Conservation (phyloP, 2,329 filamentous ascomycete genomes). For the Ophiostoma fasciatum region DNA sequence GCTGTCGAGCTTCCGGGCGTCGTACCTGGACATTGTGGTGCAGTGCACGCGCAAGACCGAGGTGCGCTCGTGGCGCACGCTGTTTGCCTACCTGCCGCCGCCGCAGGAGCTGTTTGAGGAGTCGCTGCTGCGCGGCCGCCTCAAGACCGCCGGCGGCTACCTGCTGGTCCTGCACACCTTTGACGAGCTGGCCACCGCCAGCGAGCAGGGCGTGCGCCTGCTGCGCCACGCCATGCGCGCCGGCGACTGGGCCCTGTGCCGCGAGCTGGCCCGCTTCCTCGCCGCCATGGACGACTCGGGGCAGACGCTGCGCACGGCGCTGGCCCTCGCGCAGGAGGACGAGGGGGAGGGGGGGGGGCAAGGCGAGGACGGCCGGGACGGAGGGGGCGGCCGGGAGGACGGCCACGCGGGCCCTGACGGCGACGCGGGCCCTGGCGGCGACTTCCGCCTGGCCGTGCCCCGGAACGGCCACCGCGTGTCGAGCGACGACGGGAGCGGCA, state of each 20-base stretch:
- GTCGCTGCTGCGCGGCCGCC: conserved; percentile 64
- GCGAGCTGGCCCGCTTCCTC: conserved; percentile 86
- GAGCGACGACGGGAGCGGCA: no score
- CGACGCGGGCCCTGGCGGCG: conserved; percentile 9
- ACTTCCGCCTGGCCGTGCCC: conserved; percentile 17
- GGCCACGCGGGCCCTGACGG: neutral
- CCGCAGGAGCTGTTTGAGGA: conserved; percentile 89
- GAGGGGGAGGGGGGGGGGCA: no score
- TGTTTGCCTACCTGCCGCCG: conserved; percentile 83
- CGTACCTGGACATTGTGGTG: conserved; percentile 91
- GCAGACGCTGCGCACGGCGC: conserved; percentile 57
- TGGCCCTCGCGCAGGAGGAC: conserved; percentile 43
- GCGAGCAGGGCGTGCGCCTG: conserved; percentile 66
- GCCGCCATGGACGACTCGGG: conserved; percentile 84
- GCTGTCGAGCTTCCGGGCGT: conserved; percentile 57
- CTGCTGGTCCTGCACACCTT: conserved; percentile 85
- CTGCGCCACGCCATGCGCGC: conserved; percentile 68
- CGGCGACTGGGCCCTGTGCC: conserved; percentile 89
- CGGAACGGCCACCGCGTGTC: conserved; percentile 7
- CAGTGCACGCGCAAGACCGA: conserved; percentile 97
- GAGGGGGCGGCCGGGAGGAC: neutral
- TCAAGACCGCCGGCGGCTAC: conserved; percentile 94
- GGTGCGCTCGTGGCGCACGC: conserved; percentile 81
- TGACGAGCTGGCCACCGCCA: conserved; percentile 52
- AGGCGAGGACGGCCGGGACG: neutral